These are phyloP conservation scores for Colletotrichum sidae DNA, from an alignment of 2,329 filamentous ascomycete species.

Conservation along the genomic window DNA sequence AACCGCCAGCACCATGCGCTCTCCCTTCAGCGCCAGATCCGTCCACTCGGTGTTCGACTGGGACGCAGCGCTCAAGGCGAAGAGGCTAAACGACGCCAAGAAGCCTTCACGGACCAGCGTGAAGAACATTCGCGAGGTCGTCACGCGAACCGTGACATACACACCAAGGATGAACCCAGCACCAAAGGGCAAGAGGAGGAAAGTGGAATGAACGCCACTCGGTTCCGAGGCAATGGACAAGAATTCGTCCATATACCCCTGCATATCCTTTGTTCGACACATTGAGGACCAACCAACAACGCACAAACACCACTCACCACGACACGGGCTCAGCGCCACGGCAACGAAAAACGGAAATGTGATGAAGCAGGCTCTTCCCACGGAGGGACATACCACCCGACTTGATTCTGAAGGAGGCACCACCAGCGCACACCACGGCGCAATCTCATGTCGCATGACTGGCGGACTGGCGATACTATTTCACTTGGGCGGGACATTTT, in stretches of 20 bases:
- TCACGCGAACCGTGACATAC: conserved; percentile 94
- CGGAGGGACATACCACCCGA: conserved; percentile 25
- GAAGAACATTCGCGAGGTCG: conserved; percentile 85
- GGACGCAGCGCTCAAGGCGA: conserved; percentile 77
- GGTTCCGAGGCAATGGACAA: conserved; percentile 8
- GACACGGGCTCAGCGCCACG: conserved; percentile 28
- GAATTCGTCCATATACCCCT: conserved; percentile 12
- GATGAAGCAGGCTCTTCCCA: conserved; percentile 38
- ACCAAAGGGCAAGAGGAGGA: conserved; percentile 92
- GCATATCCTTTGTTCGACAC: conserved; percentile 26
- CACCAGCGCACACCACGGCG: conserved; percentile 26
- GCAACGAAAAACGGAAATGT: conserved; percentile 26
- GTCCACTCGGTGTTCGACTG: conserved; percentile 81
- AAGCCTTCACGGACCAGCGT: conserved; percentile 71
- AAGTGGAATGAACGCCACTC: conserved; percentile 58
- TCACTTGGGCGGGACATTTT: conserved; percentile 28
- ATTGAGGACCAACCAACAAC: background rate
- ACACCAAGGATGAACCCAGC: conserved; percentile 88
- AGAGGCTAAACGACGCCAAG: conserved; percentile 70
- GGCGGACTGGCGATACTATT: background rate
- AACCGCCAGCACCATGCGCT: conserved; percentile 75
- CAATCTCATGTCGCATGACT: conserved; percentile 14
- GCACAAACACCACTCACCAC: conserved; percentile 19
- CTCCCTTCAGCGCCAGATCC: conserved; percentile 78
- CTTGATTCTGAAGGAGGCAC: conserved; percentile 35